Base-by-base conservation (phyloP, 805 yeast species). In the Candida methanosorbosa region DNA sequence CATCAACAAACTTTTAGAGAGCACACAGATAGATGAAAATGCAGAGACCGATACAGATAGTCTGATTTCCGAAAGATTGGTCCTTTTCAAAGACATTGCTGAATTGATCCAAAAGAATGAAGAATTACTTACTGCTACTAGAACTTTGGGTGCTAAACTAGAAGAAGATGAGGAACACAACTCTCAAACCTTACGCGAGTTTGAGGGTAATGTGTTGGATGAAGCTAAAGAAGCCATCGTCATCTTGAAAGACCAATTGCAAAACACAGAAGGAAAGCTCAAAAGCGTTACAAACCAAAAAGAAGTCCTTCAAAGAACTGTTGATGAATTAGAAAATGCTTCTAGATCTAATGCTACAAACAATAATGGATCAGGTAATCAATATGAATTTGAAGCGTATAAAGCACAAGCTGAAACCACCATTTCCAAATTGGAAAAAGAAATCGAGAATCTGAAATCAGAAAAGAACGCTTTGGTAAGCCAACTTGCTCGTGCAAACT, bases 61-160 rank as follows among this genome's bases (percentile, higher is more conserved):
- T 22, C 52, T 87, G 26, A 84, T 90, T 18, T 66, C 86, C 9
- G 81, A 81, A 36, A 67, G 94, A 39, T 61, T 92, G 28, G 78
- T 85, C 1, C 70, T 75, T 8, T 90, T 88, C 58, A 71, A 68
- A 29, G 71, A 70, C 47, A 68, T 83, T 12, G 62, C 68, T 11
- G 94, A 82, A 32, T 61, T 90, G 34, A 83, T 85, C 46, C 61
- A 69, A 34, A 82, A 78, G 54, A 90, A 90, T 50, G 75, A 78
- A 43, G 82, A 85, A 34, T 64, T 90, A 19, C 57, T 87, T 24
- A 61, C 66, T 25, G 74, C 82, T 2, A 75, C 83, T 1, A 70
- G 97, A 41, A 73, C 72, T 33, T 62, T 90, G 14, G 94, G 90
- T 9, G 64, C 69, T 27, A 75, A 77, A 47, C 61, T 88, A 36